Evolutionary conservation across 768 basidiomycete species (phyloP).

Genomic region (Calocera cornea): DNA sequence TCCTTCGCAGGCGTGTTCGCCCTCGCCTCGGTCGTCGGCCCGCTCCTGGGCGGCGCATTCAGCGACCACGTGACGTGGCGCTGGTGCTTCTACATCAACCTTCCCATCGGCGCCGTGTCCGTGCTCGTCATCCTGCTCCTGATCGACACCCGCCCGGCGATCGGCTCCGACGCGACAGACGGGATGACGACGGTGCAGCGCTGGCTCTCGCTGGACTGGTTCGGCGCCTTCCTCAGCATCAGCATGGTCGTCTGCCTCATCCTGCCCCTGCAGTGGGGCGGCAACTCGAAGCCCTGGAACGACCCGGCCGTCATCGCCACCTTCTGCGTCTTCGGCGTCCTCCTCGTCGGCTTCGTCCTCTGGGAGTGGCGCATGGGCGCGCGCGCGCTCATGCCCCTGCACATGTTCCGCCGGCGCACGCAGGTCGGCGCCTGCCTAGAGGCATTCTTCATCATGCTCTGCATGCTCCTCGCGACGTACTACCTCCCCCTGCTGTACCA

Average conservation of each 20-base stretch:
- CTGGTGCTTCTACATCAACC: constrained; percentile 36
- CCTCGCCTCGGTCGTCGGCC: constrained; percentile 35
- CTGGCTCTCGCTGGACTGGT: constrained; percentile 25
- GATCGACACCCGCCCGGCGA: constrained; percentile 13
- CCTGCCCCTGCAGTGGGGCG: constrained; percentile 31
- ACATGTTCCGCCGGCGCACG: constrained; percentile 20
- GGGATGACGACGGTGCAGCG: constrained; percentile 10
- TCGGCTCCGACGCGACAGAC: constrained; percentile 10
- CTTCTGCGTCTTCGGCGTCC: constrained; percentile 21
- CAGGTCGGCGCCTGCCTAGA: constrained; percentile 20
- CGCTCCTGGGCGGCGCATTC: constrained; percentile 35
- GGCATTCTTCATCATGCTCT: constrained; percentile 16
- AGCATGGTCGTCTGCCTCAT: constrained; percentile 26
- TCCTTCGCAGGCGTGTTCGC: constrained; percentile 23
- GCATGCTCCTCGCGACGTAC: constrained; percentile 11
- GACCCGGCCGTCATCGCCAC: constrained; percentile 23
- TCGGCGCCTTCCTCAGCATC: constrained; percentile 26
- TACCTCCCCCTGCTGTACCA: constrained; percentile 20
- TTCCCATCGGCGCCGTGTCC: constrained; percentile 15
- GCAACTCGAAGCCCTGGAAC: constrained; percentile 31
- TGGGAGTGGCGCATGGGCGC: constrained; percentile 26
- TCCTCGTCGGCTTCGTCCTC: constrained; percentile 22
- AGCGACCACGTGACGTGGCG: constrained; percentile 33
- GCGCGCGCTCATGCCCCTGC: constrained; percentile 26
- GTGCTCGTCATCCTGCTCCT: constrained; percentile 14